phyloP scores from a whole-genome alignment of 345 rosid genomes.

The Heritiera fomes region DNA sequence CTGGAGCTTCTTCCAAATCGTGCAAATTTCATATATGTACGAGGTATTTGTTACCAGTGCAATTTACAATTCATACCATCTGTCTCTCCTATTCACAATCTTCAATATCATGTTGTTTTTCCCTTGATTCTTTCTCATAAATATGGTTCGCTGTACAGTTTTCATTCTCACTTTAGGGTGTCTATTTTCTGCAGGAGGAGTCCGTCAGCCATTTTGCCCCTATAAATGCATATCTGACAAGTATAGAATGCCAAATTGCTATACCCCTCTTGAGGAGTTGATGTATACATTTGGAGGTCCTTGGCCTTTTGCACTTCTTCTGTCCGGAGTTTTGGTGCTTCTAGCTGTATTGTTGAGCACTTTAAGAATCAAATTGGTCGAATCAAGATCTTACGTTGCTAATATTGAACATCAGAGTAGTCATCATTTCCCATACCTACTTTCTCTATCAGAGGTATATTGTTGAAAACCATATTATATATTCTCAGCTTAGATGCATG shows the following conservation, averaged over 20 bases:
- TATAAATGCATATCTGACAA: constrained; percentile 86
- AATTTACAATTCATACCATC: neutral
- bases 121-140: neutral
- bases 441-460: constrained; percentile 86
- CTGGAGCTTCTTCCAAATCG: constrained; percentile 79
- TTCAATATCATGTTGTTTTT: constrained; percentile 17
- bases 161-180: constrained; percentile 26
- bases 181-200: constrained; percentile 71
- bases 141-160: constrained; percentile 1
- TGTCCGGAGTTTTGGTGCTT: constrained; percentile 66
- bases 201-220: constrained; percentile 64
- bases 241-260: constrained; percentile 96
- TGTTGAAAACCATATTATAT: constrained; percentile 11
- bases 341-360: constrained; percentile 68
- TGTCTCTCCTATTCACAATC: constrained; percentile 20
- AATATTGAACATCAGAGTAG: constrained; percentile 60
- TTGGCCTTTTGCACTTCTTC: constrained; percentile 71
- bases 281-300: constrained; percentile 94
- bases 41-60: constrained; percentile 52
- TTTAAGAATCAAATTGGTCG: constrained; percentile 69
- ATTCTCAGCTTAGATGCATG: no score
- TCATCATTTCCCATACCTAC: constrained; percentile 80
- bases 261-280: constrained; percentile 94
- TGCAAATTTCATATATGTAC: constrained; percentile 72
- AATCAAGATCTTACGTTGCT: constrained; percentile 55